Evolutionary conservation across 805 yeast species (phyloP).

Genomic region (Candida loeiensis): DNA sequence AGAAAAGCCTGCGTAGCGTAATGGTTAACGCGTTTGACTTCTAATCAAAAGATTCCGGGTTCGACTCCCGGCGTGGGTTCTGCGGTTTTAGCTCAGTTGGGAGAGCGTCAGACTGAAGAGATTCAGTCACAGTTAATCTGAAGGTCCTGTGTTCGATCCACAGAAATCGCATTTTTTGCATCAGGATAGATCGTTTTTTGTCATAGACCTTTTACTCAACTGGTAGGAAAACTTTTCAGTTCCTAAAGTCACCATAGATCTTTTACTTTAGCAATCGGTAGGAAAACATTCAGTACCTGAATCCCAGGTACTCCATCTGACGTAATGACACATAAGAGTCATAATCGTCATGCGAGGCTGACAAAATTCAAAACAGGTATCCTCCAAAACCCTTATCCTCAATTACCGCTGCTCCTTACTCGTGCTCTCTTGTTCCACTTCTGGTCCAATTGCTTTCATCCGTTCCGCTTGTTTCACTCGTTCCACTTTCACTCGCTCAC

Average conservation of each 20-base stretch:
- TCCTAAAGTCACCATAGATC: too few relatives aligned
- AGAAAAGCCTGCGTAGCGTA: conserved; percentile 18
- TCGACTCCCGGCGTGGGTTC: conserved; percentile 10
- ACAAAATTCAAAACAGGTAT: too few relatives aligned
- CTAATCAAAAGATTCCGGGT: conserved; percentile 14
- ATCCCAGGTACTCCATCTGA: too few relatives aligned
- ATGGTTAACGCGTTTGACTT: conserved; percentile 23
- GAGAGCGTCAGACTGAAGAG: conserved; percentile 39
- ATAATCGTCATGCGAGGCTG: too few relatives aligned
- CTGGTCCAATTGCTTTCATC: not conserved
- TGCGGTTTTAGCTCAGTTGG: conserved; percentile 12
- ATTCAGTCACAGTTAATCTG: conserved; percentile 42
- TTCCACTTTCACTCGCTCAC: too few relatives aligned
- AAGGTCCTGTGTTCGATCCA: conserved; percentile 90
- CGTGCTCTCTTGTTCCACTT: not conserved
- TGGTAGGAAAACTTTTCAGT: too few relatives aligned
- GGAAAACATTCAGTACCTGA: too few relatives aligned
- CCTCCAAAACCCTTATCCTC: too few relatives aligned
- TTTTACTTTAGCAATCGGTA: too few relatives aligned
- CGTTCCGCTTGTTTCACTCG: too few relatives aligned
- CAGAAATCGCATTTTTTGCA: conserved; percentile 54
- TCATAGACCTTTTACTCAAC: not conserved
- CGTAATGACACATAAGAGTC: too few relatives aligned
- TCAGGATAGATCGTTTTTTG: not conserved
- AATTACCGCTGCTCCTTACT: not conserved